A percentile compares a stretch with the other conserved stretches of the same genome.
phyloP scores from a whole-genome alignment of 768 basidiomycete species.

The Auricularia cornea region DNA sequence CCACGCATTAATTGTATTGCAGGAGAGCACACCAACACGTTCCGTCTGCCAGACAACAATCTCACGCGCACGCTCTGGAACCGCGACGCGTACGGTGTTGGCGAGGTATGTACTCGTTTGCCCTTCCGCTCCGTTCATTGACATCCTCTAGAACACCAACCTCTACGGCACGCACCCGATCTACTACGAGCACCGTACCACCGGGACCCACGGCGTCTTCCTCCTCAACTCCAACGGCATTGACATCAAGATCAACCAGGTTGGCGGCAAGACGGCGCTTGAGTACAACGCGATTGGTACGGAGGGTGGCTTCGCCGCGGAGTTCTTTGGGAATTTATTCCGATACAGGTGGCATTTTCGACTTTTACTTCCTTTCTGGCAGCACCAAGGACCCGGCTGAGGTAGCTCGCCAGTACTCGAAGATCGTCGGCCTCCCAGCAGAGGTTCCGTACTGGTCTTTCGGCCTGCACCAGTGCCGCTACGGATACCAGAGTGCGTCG shows the following conservation, averaged over 20 bases:
- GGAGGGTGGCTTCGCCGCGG: too few species aligned
- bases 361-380: constrained; percentile 73
- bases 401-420: constrained; percentile 60
- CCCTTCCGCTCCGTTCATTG: too few species aligned
- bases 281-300: constrained; percentile 70
- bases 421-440: constrained; percentile 56
- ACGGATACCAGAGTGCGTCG: constrained; percentile 52
- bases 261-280: constrained; percentile 30
- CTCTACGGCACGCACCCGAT: constrained; percentile 69
- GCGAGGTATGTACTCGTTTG: background rate
- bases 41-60: constrained; percentile 44
- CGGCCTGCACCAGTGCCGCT: constrained; percentile 66
- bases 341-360: constrained; percentile 60
- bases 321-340: too few species aligned
- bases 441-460: constrained; percentile 72
- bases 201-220: constrained; percentile 63
- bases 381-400: constrained; percentile 48
- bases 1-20: background rate
- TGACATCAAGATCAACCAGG: constrained; percentile 58
- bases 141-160: constrained; percentile 46
- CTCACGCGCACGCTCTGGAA: constrained; percentile 51
- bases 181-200: constrained; percentile 63
- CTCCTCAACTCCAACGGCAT: constrained; percentile 66
- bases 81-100: constrained; percentile 47
- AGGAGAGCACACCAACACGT: constrained; percentile 21